These are phyloP conservation scores for Malassezia obtusa DNA, from an alignment of 1,284 basidiomycete genomes.

Conservation along the genomic window DNA sequence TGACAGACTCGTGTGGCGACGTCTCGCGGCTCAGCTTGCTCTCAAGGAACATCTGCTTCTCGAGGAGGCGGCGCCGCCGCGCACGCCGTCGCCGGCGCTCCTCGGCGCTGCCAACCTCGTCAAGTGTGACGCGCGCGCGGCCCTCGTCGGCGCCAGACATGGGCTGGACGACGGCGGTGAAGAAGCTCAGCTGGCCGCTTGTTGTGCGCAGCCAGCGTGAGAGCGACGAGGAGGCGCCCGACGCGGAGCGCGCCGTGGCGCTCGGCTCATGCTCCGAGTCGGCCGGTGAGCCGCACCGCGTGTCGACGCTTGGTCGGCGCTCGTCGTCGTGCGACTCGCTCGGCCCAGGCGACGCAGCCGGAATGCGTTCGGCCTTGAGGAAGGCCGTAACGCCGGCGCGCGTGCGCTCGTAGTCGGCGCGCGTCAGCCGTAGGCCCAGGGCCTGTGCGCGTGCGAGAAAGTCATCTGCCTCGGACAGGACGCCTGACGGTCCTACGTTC, in stretches of 20 bases:
- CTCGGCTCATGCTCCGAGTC: not conserved
- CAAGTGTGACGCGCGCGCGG: slow-evolving; percentile 23
- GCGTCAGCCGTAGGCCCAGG: slow-evolving; percentile 36
- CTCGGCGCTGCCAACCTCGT: slow-evolving; percentile 30
- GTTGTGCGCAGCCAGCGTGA: slow-evolving; percentile 17
- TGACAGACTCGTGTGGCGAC: not conserved
- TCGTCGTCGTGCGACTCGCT: not conserved
- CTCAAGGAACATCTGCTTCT: slow-evolving; percentile 24
- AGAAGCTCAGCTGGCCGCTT: slow-evolving; percentile 30
- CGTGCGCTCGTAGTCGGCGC: slow-evolving; percentile 43
- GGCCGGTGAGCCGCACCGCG: not conserved
- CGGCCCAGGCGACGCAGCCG: slow-evolving; percentile 3
- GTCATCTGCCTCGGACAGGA: slow-evolving; percentile 26
- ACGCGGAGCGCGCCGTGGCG: not conserved
- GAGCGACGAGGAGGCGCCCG: slow-evolving; percentile 9
- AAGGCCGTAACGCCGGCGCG: slow-evolving; percentile 43
- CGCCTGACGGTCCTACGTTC: not conserved
- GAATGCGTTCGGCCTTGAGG: slow-evolving; percentile 36
- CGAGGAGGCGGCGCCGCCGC: slow-evolving; percentile 21
- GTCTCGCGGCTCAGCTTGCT: not conserved
- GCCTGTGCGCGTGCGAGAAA: slow-evolving; percentile 43
- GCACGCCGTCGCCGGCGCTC: slow-evolving; percentile 23
- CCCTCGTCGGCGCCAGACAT: slow-evolving; percentile 1
- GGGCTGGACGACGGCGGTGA: slow-evolving; percentile 26
- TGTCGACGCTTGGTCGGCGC: not conserved